Evolutionary conservation across 2,329 filamentous ascomycete species (phyloP).

Genomic region (Paecilomyces variotii): DNA sequence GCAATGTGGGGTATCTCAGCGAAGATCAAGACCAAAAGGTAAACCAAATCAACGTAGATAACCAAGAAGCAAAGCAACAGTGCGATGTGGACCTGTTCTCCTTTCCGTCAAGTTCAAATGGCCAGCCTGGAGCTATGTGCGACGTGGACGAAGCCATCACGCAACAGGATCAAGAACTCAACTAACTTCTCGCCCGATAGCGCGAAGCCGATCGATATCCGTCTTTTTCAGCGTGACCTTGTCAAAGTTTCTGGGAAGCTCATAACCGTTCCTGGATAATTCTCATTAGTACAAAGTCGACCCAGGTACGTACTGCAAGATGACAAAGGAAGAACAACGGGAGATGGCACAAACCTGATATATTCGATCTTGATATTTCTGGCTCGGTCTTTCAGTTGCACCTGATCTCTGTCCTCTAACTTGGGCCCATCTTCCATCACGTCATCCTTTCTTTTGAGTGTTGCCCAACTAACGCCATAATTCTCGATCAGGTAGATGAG

Average conservation of each 20-base stretch:
- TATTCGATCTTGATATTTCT: constrained; percentile 44
- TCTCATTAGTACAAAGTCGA: neutral
- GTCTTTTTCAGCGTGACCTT: neutral
- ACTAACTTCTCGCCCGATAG: neutral
- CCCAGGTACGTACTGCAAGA: constrained; percentile 2
- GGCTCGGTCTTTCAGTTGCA: constrained; percentile 49
- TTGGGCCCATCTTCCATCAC: constrained; percentile 17
- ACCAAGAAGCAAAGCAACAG: neutral
- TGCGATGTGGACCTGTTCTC: neutral
- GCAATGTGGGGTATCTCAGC: neutral
- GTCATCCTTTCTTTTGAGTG: constrained; percentile 33
- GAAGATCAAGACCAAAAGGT: neutral
- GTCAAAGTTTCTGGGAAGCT: neutral
- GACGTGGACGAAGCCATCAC: too few species aligned
- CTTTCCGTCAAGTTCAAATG: neutral
- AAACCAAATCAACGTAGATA: neutral
- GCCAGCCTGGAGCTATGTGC: neutral
- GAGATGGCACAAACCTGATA: constrained; percentile 30
- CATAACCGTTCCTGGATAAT: neutral
- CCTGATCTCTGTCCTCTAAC: constrained; percentile 38
- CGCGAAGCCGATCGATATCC: neutral
- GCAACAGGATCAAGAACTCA: neutral
- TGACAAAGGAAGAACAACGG: constrained; percentile 7
- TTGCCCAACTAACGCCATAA: constrained; percentile 40
- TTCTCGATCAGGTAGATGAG: constrained; percentile 44